These are phyloP conservation scores for Pseudogymnoascus sp. DNA, from an alignment of 2,329 filamentous ascomycete species.

Conservation along the genomic window DNA sequence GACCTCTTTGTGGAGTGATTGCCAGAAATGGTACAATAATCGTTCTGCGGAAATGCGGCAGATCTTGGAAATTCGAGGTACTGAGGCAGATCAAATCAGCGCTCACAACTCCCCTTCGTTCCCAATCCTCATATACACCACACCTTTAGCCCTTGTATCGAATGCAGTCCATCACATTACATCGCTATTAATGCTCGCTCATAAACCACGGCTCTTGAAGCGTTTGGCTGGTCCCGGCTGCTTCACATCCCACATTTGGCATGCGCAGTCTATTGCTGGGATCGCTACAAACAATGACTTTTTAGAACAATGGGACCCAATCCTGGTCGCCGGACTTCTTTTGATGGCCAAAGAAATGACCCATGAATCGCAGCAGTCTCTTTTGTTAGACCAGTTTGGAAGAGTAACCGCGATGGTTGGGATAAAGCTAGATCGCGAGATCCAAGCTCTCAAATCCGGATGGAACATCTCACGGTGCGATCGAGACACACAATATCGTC, in stretches of 20 bases:
- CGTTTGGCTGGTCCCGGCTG: conserved; percentile 8
- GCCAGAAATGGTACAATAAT: conserved; percentile 5
- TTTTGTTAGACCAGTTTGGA: conserved; percentile 19
- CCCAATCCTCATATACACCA: conserved; percentile 11
- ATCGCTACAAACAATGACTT: conserved; percentile 26
- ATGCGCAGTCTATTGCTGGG: conserved; percentile 27
- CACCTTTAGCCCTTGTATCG: conserved; percentile 2
- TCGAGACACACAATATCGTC: not conserved
- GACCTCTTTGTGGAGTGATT: conserved; percentile 8
- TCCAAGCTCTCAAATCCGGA: conserved; percentile 2
- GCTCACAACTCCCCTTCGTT: not conserved
- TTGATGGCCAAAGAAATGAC: conserved; percentile 19
- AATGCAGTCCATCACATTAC: conserved; percentile 1
- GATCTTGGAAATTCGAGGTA: conserved; percentile 3
- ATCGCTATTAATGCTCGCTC: not conserved
- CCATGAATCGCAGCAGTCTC: conserved; percentile 24
- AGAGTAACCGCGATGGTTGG: conserved; percentile 17
- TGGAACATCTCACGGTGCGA: conserved; percentile 1
- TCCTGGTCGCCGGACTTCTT: conserved; percentile 25
- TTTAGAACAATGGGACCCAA: conserved; percentile 29
- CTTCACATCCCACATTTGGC: conserved; percentile 23
- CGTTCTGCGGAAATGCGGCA: conserved; percentile 8
- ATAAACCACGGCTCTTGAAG: conserved; percentile 9
- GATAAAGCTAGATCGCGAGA: conserved; percentile 16
- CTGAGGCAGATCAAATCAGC: not conserved